phyloP scores from a whole-genome alignment of 148 eudicot genomes.

The Rhododendron henanense region DNA sequence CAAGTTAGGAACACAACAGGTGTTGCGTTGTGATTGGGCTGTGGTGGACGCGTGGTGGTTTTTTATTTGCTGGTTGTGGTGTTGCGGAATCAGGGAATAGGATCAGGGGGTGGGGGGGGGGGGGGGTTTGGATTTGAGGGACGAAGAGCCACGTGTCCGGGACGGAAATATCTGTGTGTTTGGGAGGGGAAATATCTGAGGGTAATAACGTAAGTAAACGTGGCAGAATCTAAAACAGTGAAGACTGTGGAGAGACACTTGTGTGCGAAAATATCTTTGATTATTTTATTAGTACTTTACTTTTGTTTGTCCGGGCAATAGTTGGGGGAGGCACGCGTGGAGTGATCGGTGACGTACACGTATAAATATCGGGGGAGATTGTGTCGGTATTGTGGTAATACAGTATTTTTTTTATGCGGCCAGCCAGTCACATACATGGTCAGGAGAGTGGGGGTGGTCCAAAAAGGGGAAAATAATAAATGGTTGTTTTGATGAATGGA shows the following conservation, averaged over 20 bases:
- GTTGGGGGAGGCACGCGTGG: neutral
- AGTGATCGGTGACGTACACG: neutral
- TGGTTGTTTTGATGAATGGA: too few relatives aligned
- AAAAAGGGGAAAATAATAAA: neutral
- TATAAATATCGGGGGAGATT: neutral
- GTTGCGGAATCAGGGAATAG: neutral
- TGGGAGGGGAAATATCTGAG: neutral
- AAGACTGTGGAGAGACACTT: neutral
- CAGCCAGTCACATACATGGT: neutral
- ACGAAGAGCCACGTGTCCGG: conserved; percentile 5
- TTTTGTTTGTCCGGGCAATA: neutral
- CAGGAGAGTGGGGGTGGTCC: neutral
- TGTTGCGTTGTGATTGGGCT: neutral
- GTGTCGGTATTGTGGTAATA: neutral
- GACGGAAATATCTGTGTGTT: neutral
- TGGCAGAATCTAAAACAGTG: neutral
- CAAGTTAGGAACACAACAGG: neutral
- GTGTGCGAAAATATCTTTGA: conserved; percentile 1
- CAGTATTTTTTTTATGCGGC: too few relatives aligned
- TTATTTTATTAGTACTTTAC: too few relatives aligned
- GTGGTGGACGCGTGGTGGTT: neutral
- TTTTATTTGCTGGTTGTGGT: neutral
- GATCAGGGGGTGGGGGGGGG: neutral
- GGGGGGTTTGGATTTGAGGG: neutral
- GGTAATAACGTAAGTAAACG: neutral